Conservation (phyloP, 1,139 yeast species). For the Geotrichum reessii region DNA sequence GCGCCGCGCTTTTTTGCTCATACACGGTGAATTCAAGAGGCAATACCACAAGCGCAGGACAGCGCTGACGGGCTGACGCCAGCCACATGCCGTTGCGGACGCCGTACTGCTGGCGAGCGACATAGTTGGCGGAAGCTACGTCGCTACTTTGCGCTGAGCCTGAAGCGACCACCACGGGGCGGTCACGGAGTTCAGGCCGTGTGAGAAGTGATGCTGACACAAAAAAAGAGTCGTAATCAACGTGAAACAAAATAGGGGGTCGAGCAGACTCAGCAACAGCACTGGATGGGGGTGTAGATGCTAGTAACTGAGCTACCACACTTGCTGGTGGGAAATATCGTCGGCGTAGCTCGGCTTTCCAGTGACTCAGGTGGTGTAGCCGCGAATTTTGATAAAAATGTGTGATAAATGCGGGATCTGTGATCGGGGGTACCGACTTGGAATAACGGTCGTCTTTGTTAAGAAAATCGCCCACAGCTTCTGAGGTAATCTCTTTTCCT, state of each 20-base stretch:
- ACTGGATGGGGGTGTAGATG: not conserved
- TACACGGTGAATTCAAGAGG: slow-evolving; percentile 74
- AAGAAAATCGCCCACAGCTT: not conserved
- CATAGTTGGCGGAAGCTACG: slow-evolving; percentile 89
- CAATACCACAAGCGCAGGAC: slow-evolving; percentile 59
- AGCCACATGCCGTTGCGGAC: slow-evolving; percentile 90
- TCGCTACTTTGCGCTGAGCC: slow-evolving; percentile 61
- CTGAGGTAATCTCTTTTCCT: not conserved
- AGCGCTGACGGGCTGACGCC: slow-evolving; percentile 50
- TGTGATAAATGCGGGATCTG: slow-evolving; percentile 64
- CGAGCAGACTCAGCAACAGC: not conserved
- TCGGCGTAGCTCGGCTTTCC: slow-evolving; percentile 74
- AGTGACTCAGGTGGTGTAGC: slow-evolving; percentile 77
- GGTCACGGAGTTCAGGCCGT: slow-evolving; percentile 45
- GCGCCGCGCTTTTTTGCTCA: slow-evolving; percentile 52
- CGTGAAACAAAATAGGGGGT: slow-evolving; percentile 51
- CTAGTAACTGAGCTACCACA: not conserved
- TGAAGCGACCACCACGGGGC: slow-evolving; percentile 80
- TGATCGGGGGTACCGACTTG: slow-evolving; percentile 8
- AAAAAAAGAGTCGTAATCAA: slow-evolving; percentile 92
- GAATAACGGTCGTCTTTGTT: not conserved
- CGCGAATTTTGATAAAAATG: slow-evolving; percentile 76
- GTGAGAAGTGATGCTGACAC: slow-evolving; percentile 73
- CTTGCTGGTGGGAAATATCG: slow-evolving; percentile 44
- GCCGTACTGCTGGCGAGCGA: slow-evolving; percentile 61